Evolutionary conservation across 2,329 filamentous ascomycete genomes (phyloP).

Genomic region (Colletotrichum scovillei): DNA sequence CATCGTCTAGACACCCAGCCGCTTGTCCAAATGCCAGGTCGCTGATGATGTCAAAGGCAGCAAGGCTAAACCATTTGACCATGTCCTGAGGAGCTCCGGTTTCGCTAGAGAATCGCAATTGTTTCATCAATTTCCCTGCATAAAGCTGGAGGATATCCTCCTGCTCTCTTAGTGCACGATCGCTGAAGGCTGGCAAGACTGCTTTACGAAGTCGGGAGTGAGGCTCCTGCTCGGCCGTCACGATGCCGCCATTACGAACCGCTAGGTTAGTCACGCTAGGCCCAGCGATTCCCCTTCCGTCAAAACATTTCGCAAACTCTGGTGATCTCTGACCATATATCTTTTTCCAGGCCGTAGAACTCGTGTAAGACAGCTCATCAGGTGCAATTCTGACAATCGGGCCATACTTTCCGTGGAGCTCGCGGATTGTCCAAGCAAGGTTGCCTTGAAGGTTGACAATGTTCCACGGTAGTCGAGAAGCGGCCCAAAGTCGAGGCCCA

Average conservation of each 20-base stretch:
- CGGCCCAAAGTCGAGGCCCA: conserved; percentile 74
- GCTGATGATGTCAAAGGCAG: conserved; percentile 55
- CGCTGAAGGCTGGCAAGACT: conserved; percentile 22
- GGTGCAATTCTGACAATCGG: conserved; percentile 46
- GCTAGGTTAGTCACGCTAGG: conserved; percentile 5
- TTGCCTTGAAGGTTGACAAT: conserved; percentile 48
- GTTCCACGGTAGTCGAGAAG: conserved; percentile 54
- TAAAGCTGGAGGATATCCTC: conserved; percentile 27
- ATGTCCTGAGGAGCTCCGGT: conserved; percentile 37
- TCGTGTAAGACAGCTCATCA: conserved; percentile 36
- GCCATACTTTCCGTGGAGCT: conserved; percentile 48
- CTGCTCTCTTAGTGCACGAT: conserved; percentile 20
- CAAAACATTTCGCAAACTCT: conserved; percentile 23
- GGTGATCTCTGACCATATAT: conserved; percentile 32
- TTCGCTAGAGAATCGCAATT: conserved; percentile 16
- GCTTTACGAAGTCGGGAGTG: conserved; percentile 31
- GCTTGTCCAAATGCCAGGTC: conserved; percentile 59
- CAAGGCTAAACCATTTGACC: conserved; percentile 49
- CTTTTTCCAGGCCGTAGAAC: conserved; percentile 32
- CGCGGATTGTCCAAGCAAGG: conserved; percentile 55
- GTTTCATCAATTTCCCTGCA: conserved; percentile 13
- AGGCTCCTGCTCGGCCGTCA: conserved; percentile 27
- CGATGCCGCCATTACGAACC: conserved; percentile 14
- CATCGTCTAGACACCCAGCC: conserved; percentile 50
- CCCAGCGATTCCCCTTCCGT: conserved; percentile 19